Evolutionary conservation across 805 yeast species (phyloP).

Genomic region (Grigorovia yakushimaensis): DNA sequence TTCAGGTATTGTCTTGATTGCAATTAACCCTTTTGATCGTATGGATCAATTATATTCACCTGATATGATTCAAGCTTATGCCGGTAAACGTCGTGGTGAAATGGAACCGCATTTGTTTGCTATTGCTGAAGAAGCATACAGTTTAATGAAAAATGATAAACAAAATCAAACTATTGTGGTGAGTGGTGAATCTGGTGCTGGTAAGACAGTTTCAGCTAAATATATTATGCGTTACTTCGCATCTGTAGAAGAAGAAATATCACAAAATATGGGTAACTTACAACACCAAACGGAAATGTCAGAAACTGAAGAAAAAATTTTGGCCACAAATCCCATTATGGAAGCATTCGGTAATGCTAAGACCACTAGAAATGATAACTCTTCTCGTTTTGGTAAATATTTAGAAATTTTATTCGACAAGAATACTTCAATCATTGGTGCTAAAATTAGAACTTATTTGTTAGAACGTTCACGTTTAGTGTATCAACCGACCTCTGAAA

Average conservation of each 20-base stretch:
- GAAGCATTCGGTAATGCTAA: conserved; percentile 94
- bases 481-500: conserved; percentile 81
- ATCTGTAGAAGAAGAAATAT: conserved; percentile 57
- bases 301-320: conserved; percentile 83
- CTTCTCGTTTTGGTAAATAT: conserved; percentile 92
- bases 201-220: conserved; percentile 94
- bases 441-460: conserved; percentile 84
- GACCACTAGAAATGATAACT: conserved; percentile 81
- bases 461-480: conserved; percentile 91
- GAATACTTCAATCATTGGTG: conserved; percentile 77
- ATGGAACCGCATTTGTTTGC: conserved; percentile 95
- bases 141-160: conserved; percentile 81
- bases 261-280: conserved; percentile 28
- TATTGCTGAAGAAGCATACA: conserved; percentile 94
- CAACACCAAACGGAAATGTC: conserved; percentile 56
- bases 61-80: conserved; percentile 89
- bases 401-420: conserved; percentile 80
- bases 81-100: conserved; percentile 88
- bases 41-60: conserved; percentile 86
- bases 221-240: conserved; percentile 97
- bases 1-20: conserved; percentile 93
- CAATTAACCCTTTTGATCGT: conserved; percentile 90
- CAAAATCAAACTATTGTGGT: conserved; percentile 93
- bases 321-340: conserved; percentile 88
- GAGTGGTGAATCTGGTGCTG: conserved; percentile 97